A percentile compares a stretch with the other conserved stretches of the same genome.
phyloP scores from a whole-genome alignment of 352 stramenopile species.

The Phytophthora aleatoria region DNA sequence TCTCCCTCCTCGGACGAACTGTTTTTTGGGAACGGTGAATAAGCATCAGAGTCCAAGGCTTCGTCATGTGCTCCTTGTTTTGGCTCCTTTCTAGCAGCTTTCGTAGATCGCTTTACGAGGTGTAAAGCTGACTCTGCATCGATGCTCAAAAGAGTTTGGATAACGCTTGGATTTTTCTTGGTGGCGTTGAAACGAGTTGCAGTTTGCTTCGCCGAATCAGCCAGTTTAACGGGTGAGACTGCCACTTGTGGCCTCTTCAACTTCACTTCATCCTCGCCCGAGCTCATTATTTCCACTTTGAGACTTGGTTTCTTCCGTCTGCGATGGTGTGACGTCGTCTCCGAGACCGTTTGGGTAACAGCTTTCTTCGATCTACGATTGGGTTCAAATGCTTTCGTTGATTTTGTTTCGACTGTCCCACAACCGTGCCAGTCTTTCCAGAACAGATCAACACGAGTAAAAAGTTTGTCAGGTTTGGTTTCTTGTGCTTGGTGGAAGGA shows the following conservation, averaged over 20 bases:
- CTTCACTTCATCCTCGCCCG: slow-evolving; percentile 1
- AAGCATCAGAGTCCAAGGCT: slow-evolving; percentile 42
- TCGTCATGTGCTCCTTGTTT: slow-evolving; percentile 14
- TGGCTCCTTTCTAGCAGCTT: neutral
- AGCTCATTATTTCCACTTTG: neutral
- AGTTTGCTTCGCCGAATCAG: neutral
- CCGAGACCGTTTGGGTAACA: slow-evolving; percentile 1
- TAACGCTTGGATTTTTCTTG: slow-evolving; percentile 25
- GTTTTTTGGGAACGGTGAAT: slow-evolving; percentile 33
- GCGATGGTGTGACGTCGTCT: neutral
- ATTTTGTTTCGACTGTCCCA: neutral
- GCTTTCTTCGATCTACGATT: slow-evolving; percentile 10
- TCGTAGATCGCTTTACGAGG: slow-evolving; percentile 10
- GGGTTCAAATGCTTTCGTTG: neutral
- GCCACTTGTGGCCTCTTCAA: neutral
- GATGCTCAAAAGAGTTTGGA: slow-evolving; percentile 54
- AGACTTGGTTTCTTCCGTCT: neutral
- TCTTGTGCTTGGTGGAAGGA: slow-evolving; percentile 26
- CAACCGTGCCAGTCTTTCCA: slow-evolving; percentile 39
- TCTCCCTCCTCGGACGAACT: slow-evolving; percentile 10
- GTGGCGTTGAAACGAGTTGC: neutral
- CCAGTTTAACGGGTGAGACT: slow-evolving; percentile 9
- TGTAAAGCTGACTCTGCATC: slow-evolving; percentile 45
- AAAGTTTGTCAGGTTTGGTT: no score
- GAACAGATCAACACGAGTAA: slow-evolving; percentile 23